Base-by-base conservation (phyloP, 768 basidiomycete species). In the Lactarius sp. region DNA sequence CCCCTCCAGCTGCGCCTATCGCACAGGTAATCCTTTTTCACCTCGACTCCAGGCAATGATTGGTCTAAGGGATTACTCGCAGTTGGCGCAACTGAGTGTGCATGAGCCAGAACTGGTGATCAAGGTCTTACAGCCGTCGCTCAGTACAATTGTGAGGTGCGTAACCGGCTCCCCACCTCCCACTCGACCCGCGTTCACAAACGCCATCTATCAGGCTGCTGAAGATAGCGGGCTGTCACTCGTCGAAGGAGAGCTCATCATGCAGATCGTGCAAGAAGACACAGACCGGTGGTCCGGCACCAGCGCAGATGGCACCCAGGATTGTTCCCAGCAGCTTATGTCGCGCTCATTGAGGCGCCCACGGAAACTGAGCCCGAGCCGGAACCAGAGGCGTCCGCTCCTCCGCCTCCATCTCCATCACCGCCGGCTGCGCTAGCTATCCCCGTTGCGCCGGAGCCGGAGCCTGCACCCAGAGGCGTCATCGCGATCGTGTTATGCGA, bases 231-330 rank as follows among this genome's bases (percentile, higher is more conserved):
- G 97, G 72, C 85, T 98, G 77, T 73, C 73, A 61, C 80, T 97
- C 27, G 66, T 77, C 1, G 94, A 96, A 73, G 92, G 92, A 51
- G 92, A 95, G 70, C 74, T 86, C 41, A 84, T 97, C 54, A 84
- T 88, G 60, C 83, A 89, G 66, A 85, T 96, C 52, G 90, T 94
- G 74, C 85, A 91, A 74, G 74, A 92, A 16, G 92, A 88, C 68
- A 90, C 92, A 68, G 90, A 91, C 6, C 97, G 95, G 95, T 97
- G 94, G 95, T 82, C 79, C 62, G 95, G 92, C 22, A 78, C 85
- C 54, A 86, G 85, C 36, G 75, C 79, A 46, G 81, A 78, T 27
- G 93, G 92, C 6, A 47, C 70, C 4, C 86, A 88, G 95, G 94
- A 8, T 73, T 95, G 36, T 97, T 96, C 85, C 94, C 94, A 62